These are phyloP conservation scores for Scleroderma citrinum DNA, from an alignment of 768 basidiomycete genomes.

Conservation along the genomic window DNA sequence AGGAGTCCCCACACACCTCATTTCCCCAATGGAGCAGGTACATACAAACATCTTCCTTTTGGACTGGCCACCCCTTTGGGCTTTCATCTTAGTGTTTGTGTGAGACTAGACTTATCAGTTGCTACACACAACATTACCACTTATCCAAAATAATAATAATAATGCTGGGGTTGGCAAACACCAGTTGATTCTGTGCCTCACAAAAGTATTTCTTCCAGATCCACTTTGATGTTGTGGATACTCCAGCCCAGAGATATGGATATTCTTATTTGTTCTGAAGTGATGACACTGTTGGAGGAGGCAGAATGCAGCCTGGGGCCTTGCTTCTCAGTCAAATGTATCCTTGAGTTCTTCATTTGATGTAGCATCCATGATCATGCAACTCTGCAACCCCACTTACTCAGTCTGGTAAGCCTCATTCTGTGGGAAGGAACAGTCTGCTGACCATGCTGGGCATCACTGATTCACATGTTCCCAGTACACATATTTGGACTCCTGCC, in stretches of 20 bases:
- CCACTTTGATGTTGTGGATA: conserved; percentile 14
- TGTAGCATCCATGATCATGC: conserved; percentile 46
- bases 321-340: conserved; percentile 26
- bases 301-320: conserved; percentile 16
- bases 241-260: conserved; percentile 18
- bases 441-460: conserved; percentile 42
- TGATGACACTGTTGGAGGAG: conserved; percentile 14
- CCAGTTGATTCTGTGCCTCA: conserved; percentile 20
- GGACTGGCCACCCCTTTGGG: too few relatives aligned
- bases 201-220: conserved; percentile 9
- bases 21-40: too few relatives aligned
- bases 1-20: too few relatives aligned
- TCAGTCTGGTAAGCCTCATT: conserved; percentile 36
- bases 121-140: too few relatives aligned
- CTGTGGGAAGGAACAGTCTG: conserved; percentile 36
- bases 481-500: conserved; percentile 21
- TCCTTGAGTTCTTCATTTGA: conserved; percentile 29
- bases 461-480: conserved; percentile 37
- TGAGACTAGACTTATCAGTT: too few relatives aligned
- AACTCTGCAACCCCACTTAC: conserved; percentile 26
- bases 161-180: conserved; percentile 19
- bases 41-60: too few relatives aligned
- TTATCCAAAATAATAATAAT: neutral
- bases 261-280: conserved; percentile 12
- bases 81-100: too few relatives aligned